Base-by-base conservation (phyloP, 2,329 filamentous ascomycete genomes). In the Epichloe brachyelytri region DNA sequence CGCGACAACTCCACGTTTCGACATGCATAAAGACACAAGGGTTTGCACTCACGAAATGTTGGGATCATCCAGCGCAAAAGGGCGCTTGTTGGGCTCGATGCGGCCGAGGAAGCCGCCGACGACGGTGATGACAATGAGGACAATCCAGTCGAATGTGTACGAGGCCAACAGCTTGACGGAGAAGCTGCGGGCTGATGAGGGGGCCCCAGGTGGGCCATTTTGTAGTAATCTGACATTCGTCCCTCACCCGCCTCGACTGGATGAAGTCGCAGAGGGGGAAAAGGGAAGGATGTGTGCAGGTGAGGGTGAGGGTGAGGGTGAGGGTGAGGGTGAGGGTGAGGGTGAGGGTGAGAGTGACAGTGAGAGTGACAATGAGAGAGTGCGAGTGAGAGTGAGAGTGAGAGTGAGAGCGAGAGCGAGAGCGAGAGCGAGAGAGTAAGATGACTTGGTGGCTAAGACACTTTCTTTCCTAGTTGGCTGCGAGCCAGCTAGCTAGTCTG, bases 131-230 rank as follows among this genome's bases (percentile, higher is more conserved):
- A 65, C 71, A 44, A 85, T 66, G 54, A 86, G 78, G 46, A 86
- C 68, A 19, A 86, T 64, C 86, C 86, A 91, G 68, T 90, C 86
- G 52, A 87, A 68, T 48, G 84, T 66, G 63, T 90, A 90, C 20
- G 83, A 85, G n/a, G 79, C 60, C 45, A 86, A 54, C 41, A 72
- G 59, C 22, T 63, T 59, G 11, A 65, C 49, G 3, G 66, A 63
- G 55, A 67, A 58, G 55, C 56, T 54, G 48, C 55, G 52, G 47
- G 56, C 53, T 43, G 56, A 55, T 43, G 56, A 55, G 45, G 56
- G 49, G 45, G 50, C 51, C 51, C 54, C 56, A 26, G 57, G 26
- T 55, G 55, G 54, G 56, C 56, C 60, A 64, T 64, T 55, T 55
- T 63, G 47, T 59, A 59, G 51, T 64, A 64, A 46, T 52, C 47